Conservation (phyloP, 148 eudicot genomes). For the Mesembryanthemum crystallinum region DNA sequence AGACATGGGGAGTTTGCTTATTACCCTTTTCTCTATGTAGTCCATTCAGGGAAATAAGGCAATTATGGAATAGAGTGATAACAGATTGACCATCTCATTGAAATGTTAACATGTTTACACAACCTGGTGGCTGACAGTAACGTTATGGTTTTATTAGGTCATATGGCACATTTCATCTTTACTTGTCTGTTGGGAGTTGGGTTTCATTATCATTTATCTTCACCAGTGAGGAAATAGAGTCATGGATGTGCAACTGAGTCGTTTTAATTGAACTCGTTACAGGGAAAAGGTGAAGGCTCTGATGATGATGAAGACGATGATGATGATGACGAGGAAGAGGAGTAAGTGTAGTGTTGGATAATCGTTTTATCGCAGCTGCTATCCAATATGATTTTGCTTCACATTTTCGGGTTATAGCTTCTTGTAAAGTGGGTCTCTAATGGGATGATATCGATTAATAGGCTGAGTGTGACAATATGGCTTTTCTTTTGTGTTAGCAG, state of each 20-base stretch:
- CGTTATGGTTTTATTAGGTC: too few species aligned
- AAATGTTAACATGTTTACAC: too few species aligned
- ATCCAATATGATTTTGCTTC: slow-evolving; percentile 4
- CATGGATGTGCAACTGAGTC: neutral
- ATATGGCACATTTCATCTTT: too few species aligned
- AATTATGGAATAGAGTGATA: neutral
- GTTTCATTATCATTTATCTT: too few species aligned
- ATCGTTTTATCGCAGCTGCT: slow-evolving; percentile 1
- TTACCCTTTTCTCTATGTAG: neutral
- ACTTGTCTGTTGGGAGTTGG: too few species aligned
- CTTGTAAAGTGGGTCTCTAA: slow-evolving; percentile 29
- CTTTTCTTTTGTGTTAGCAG: slow-evolving; percentile 17
- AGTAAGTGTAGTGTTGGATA: slow-evolving; percentile 24
- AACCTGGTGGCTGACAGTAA: too few species aligned
- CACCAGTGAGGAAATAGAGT: too few species aligned
- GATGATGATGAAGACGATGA: slow-evolving; percentile 48
- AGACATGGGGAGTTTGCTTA: neutral
- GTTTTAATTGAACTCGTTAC: slow-evolving; percentile 14
- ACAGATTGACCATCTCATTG: neutral
- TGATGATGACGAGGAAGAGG: slow-evolving; percentile 43
- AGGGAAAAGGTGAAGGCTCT: slow-evolving; percentile 29
- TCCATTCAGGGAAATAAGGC: neutral
- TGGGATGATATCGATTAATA: slow-evolving; percentile 14
- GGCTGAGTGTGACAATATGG: slow-evolving; percentile 16
- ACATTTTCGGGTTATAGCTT: slow-evolving; percentile 8